Evolutionary conservation across 192 early-diverging fungal species (phyloP).

Genomic region (Pilaira anomala): DNA sequence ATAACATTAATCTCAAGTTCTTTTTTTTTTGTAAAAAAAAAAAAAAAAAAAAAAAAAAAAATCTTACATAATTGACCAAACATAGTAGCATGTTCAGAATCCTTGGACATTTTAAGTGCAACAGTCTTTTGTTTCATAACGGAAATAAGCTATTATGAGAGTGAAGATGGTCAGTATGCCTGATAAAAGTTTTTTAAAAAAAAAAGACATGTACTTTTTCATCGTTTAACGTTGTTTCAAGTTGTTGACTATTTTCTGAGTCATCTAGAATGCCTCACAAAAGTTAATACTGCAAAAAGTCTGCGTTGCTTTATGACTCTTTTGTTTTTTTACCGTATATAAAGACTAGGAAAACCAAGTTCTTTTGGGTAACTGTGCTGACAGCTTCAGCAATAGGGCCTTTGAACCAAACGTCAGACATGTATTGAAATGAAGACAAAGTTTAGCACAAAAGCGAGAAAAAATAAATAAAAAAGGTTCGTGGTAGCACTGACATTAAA

Average conservation of each 20-base stretch:
- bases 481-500: not conserved
- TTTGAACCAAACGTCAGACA: conserved; percentile 22
- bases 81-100: conserved; percentile 21
- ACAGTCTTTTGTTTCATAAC: not conserved
- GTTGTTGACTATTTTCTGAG: conserved; percentile 9
- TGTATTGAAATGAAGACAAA: too few species aligned
- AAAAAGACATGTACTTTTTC: not conserved
- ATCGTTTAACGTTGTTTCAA: not conserved
- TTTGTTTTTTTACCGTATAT: conserved; percentile 20
- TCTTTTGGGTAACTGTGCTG: conserved; percentile 4
- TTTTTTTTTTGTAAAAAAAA: not conserved
- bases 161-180: too few species aligned
- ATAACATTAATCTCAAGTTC: not conserved
- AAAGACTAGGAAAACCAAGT: conserved; percentile 25
- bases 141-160: not conserved
- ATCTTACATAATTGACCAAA: conserved; percentile 34
- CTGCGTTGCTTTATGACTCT: not conserved
- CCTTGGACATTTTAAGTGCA: conserved; percentile 12
- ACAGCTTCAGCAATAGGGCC: conserved; percentile 25
- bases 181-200: not conserved
- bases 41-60: too few species aligned
- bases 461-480: too few species aligned
- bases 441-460: too few species aligned
- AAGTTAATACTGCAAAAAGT: not conserved
- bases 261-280: not conserved